Percentiles rank a stretch among this genome's conserved stretches.
phyloP scores from a whole-genome alignment of 352 stramenopile genomes.

The Phytophthora vignae region DNA sequence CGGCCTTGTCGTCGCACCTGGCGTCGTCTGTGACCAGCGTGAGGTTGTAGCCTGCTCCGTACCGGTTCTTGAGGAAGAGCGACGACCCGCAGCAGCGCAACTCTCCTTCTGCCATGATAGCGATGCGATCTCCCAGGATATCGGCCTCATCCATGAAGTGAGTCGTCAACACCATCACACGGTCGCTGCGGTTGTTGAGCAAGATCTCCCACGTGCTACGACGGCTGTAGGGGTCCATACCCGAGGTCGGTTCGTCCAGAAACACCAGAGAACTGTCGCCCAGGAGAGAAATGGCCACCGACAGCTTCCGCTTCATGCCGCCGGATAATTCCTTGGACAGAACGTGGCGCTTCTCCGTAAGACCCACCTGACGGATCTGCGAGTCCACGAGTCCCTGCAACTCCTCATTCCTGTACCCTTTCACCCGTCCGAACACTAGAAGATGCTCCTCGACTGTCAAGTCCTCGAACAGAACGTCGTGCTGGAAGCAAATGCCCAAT shows the following conservation, averaged over 20 bases:
- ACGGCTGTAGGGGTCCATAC: conserved; percentile 95
- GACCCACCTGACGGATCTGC: conserved; percentile 61
- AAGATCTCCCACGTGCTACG: conserved; percentile 92
- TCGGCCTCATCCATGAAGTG: conserved; percentile 97
- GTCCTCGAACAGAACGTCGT: conserved; percentile 84
- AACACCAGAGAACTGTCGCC: conserved; percentile 83
- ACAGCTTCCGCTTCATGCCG: conserved; percentile 92
- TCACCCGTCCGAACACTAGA: conserved; percentile 68
- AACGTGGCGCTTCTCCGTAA: conserved; percentile 64
- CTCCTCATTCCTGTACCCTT: conserved; percentile 51
- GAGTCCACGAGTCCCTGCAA: conserved; percentile 44
- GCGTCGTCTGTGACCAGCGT: conserved; percentile 58
- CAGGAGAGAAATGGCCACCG: conserved; percentile 87
- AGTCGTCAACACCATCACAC: conserved; percentile 90
- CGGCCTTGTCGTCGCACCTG: conserved; percentile 39
- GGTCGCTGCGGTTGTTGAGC: conserved; percentile 51
- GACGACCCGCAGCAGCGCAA: conserved; percentile 62
- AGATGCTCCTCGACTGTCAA: conserved; percentile 83
- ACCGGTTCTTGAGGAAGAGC: conserved; percentile 78
- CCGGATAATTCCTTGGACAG: conserved; percentile 65
- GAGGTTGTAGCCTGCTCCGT: conserved; percentile 71
- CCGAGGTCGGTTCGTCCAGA: conserved; percentile 91
- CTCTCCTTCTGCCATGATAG: conserved; percentile 71
- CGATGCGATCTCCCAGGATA: conserved; percentile 82
- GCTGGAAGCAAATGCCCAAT: conserved; percentile 80